Evolutionary conservation across 441 rosid genomes (phyloP), one percentile per base, ranked within the genome.

Genomic region (Theobroma grandiflorum): DNA sequence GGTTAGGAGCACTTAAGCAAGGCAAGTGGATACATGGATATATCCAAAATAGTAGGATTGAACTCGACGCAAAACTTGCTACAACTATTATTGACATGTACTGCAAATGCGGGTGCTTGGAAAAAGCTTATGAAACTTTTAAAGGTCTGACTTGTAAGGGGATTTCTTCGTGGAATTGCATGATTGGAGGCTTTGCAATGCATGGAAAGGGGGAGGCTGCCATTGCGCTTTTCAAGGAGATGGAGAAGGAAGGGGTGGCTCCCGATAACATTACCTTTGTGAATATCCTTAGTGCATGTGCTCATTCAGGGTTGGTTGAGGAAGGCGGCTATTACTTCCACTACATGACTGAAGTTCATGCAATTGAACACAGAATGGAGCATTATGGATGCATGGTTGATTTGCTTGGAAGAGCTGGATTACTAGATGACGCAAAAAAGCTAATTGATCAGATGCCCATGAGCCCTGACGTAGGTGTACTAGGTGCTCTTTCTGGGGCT

Each of bases 51-150:
- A 81, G 55, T 9, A 78, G 66, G 53, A 81, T 83, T n/a, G 78
- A 79, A 64, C 33, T 83, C 10, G 88, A 81, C 14, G 14, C 81
- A 0, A 85, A 83, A 73, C 86, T 83, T 47, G 86, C 84, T n/a
- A 72, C 86, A 14, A 63, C 86, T 4, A 52, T 86, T 59, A 81
- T 86, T 33, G 84, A 83, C 66, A 83, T 86, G 86, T 81, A 81
- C n/a, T 86, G 88, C 47, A 86, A 86, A 72, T 83, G 86, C 49
- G 82, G 88, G 15, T 85, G 83, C 78, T 68, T 83, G 81, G 86
- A 83, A 8, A 81, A 81, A 80, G 88, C 85, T 62, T 74, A 76
- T 69, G 80, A 83, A 65, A 74, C 80, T 31, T 83, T 81, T 49
- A 64, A 78, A 14, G 74, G 75, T 40, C 76, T 83, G 22, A 62